Evolutionary conservation across 495 filamentous ascomycete genomes (phyloP), one percentile per base, ranked within the genome.

Genomic region (Friedmanniomyces endolithicus): DNA sequence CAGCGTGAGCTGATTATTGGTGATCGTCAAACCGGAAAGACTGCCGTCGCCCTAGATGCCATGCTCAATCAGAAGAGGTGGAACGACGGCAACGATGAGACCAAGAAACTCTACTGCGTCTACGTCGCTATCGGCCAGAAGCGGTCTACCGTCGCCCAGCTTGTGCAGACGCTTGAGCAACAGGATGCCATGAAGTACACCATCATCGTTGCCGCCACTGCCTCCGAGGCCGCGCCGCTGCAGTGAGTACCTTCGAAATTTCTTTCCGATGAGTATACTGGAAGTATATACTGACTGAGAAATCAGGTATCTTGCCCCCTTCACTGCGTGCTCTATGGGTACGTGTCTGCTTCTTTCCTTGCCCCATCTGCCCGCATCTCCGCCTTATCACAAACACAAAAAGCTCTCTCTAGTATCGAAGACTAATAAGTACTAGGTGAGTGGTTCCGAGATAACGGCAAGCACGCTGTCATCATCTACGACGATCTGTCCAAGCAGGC

Each of bases 1-100:
- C 92, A 98, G 78, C 92, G 92, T 87, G 92, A 98, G 78, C 80
- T 98, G 78, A 97, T 98, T 74, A 98, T 98, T 77, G 92, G 92
- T 75, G 92, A 98, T 74, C 94, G 92, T 86, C 92, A 98, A 76
- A 98, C 92, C 64, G 92, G 92, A 75, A 98, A 98, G 86, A 98
- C 92, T 70, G 92, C 92, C 68, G 92, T 98, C 71, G 92, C 88
- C 69, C 88, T 98, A 46, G 92, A 98, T 67, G 82, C 92, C 70
- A 98, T 98, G 58, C 86, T 98, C 57, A 98, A 98, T 83, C 92
- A 98, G 80, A 90, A 87, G 80, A 82, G 94, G 64, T 97, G 94
- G 94, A 98, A 98, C 83, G 78, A 72, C 73, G 68, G 71, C 71
- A 79, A 71, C 71, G 88, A 95, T 71, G 92, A 98, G 83, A 75